A percentile compares a stretch with the other conserved stretches of the same genome.
Conservation (phyloP, 139 green algal species). For the Tetradesmus obliquus region DNA sequence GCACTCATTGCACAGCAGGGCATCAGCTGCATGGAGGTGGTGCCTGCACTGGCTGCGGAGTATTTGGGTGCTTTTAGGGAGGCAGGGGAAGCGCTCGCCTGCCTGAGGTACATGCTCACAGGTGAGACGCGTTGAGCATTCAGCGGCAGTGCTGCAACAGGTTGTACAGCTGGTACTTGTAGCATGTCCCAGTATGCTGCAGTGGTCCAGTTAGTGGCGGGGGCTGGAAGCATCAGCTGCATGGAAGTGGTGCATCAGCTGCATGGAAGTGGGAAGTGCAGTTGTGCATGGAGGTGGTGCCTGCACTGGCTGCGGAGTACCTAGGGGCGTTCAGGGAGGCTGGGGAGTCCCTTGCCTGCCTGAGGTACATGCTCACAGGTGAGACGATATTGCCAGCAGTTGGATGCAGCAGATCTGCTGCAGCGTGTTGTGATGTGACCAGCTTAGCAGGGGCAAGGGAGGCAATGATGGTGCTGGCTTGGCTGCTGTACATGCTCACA, state of each 20-base stretch:
- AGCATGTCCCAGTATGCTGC: no score
- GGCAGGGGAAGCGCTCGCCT: neutral
- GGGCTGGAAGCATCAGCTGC: no score
- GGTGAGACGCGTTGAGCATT: neutral
- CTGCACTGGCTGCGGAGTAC: neutral
- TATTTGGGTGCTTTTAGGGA: neutral
- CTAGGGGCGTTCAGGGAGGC: neutral
- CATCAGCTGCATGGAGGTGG: constrained; percentile 22
- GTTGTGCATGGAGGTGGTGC: constrained; percentile 4
- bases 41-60: neutral
- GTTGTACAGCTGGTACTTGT: no score
- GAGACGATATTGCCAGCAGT: neutral
- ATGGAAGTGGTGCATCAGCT: neutral
- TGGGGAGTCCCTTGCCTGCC: neutral
- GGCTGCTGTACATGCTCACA: neutral
- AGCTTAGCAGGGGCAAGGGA: no score
- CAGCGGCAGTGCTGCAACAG: no score
- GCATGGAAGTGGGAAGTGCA: neutral
- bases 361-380: constrained; percentile 24
- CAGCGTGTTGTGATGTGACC: no score
- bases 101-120: constrained; percentile 18
- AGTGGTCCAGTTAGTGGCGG: no score
- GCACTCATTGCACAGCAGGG: neutral
- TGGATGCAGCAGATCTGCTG: no score
- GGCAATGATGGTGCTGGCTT: neutral